A percentile compares a stretch with the other conserved stretches of the same genome.
These are phyloP conservation scores for Furcasterigmium sp. DNA, from an alignment of 2,329 filamentous ascomycete species.

Conservation along the genomic window DNA sequence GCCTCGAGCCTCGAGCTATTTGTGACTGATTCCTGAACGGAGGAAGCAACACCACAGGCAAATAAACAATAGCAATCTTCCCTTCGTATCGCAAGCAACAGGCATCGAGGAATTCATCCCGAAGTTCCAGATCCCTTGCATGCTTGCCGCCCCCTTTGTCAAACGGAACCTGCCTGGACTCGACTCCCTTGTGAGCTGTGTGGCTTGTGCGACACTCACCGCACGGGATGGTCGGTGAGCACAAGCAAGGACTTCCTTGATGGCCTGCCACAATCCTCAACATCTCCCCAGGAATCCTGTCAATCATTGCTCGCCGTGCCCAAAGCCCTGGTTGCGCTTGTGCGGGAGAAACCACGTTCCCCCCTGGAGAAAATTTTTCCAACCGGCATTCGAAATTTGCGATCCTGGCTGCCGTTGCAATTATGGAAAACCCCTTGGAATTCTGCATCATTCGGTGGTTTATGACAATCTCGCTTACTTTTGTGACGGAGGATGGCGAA, in stretches of 20 bases:
- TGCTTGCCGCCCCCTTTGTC: too few species aligned
- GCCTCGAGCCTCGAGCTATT: too few species aligned
- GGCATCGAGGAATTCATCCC: too few species aligned
- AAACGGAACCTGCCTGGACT: too few species aligned
- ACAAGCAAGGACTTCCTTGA: background rate
- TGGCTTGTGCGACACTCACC: background rate
- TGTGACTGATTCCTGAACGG: too few species aligned
- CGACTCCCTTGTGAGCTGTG: background rate
- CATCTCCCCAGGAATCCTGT: background rate
- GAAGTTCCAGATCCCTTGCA: too few species aligned
- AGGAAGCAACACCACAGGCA: too few species aligned
- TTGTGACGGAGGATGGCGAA: background rate
- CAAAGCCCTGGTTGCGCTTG: background rate
- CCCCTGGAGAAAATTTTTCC: slow-evolving; percentile 1
- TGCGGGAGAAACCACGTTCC: background rate
- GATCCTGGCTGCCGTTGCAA: slow-evolving; percentile 1
- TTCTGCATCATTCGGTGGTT: background rate
- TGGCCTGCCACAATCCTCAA: background rate
- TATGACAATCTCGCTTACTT: background rate
- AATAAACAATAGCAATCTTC: too few species aligned
- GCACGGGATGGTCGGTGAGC: background rate
- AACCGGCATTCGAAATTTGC: background rate
- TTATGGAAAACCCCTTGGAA: background rate
- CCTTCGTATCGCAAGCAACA: too few species aligned
- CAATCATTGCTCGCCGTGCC: background rate